Evolutionary conservation across 1,284 basidiomycete species (phyloP).

Genomic region (Binderoboletus segoi): DNA sequence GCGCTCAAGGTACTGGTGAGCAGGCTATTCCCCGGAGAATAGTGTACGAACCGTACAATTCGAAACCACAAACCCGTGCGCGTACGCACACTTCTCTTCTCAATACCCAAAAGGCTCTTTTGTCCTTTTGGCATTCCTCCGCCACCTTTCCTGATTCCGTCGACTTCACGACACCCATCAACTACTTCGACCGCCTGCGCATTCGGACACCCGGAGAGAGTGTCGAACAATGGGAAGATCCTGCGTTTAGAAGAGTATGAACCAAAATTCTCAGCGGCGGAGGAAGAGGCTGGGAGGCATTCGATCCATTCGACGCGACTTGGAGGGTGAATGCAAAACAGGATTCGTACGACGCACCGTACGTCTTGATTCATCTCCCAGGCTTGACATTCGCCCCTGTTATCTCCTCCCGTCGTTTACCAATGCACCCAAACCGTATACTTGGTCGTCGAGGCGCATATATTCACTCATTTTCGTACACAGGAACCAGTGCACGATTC

Average conservation of each 20-base stretch:
- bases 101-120: conserved; percentile 53
- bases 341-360: conserved; percentile 59
- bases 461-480: not conserved
- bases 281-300: conserved; percentile 50
- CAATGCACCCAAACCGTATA: not conserved
- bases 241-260: conserved; percentile 60
- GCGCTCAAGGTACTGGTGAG: not conserved
- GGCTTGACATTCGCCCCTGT: not conserved
- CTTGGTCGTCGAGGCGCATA: not conserved
- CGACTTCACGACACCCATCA: conserved; percentile 60
- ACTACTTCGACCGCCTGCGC: conserved; percentile 77
- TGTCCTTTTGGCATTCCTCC: conserved; percentile 60
- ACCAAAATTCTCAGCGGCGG: conserved; percentile 51
- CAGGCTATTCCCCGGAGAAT: conserved; percentile 66
- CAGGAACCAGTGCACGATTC: conserved; percentile 70
- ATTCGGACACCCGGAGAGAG: conserved; percentile 77
- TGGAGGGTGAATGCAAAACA: conserved; percentile 55
- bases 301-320: conserved; percentile 61
- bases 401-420: not conserved
- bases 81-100: conserved; percentile 58
- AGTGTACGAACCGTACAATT: conserved; percentile 75
- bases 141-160: conserved; percentile 42
- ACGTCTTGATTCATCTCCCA: conserved; percentile 18
- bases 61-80: conserved; percentile 57
- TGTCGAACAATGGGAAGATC: conserved; percentile 81